These are phyloP conservation scores for Polysphondylium violaceum DNA, from an alignment of 78 protist genomes.

Conservation along the genomic window DNA sequence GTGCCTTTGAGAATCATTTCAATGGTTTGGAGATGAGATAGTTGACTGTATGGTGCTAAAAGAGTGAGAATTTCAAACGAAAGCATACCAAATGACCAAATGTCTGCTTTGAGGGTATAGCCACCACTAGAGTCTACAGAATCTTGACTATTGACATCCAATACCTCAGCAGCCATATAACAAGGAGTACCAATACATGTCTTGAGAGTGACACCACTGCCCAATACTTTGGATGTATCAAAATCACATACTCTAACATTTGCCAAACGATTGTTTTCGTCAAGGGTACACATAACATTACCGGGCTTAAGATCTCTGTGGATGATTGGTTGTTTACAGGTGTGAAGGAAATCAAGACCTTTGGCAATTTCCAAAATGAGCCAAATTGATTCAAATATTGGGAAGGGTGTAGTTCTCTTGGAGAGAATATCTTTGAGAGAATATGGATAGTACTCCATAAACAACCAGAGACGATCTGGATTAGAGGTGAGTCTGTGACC, in stretches of 20 bases:
- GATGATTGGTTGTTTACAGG: constrained; percentile 65
- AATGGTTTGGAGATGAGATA: constrained; percentile 63
- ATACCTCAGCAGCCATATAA: constrained; percentile 72
- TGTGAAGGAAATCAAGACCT: constrained; percentile 73
- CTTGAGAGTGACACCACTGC: constrained; percentile 28
- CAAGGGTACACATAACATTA: constrained; percentile 68
- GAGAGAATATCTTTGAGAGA: constrained; percentile 58
- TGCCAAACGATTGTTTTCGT: constrained; percentile 42
- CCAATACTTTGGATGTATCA: constrained; percentile 51
- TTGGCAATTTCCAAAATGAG: constrained; percentile 66
- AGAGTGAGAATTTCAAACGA: constrained; percentile 42
- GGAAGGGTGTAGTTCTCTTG: constrained; percentile 69
- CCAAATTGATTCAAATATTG: constrained; percentile 38
- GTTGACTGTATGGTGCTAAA: constrained; percentile 61
- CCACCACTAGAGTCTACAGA: constrained; percentile 23
- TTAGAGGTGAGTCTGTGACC: constrained; percentile 58
- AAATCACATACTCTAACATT: constrained; percentile 63
- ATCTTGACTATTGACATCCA: too few species aligned
- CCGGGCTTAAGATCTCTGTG: constrained; percentile 79
- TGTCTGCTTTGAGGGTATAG: constrained; percentile 57
- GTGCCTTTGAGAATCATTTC: constrained; percentile 75
- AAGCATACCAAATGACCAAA: constrained; percentile 72
- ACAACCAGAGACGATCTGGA: constrained; percentile 54
- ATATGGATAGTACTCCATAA: constrained; percentile 77
- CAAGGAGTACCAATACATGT: constrained; percentile 75